phyloP scores from a whole-genome alignment of 768 basidiomycete species.

The Symmetrospora coprosmae region DNA sequence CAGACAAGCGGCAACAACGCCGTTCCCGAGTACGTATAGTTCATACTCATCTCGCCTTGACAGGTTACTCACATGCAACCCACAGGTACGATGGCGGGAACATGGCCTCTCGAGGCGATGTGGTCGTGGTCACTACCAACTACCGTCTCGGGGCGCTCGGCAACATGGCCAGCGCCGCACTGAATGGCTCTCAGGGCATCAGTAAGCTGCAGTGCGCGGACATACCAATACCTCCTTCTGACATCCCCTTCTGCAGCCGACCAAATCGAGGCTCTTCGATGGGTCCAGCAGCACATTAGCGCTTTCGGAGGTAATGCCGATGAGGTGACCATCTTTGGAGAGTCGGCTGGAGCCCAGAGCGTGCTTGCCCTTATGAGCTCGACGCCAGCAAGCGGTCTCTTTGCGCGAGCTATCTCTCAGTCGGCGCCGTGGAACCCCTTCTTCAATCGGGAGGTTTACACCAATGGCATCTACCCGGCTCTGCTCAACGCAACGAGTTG shows the following conservation, averaged over 20 bases:
- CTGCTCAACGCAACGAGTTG: slow-evolving; percentile 8
- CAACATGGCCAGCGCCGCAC: slow-evolving; percentile 11
- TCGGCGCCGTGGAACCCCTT: slow-evolving; percentile 22
- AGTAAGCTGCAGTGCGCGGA: slow-evolving; percentile 1
- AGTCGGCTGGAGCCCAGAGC: slow-evolving; percentile 44
- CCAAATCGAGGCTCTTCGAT: slow-evolving; percentile 26
- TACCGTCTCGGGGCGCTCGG: slow-evolving; percentile 23
- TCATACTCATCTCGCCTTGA: too few species aligned
- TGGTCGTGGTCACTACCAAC: slow-evolving; percentile 30
- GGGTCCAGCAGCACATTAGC: slow-evolving; percentile 35
- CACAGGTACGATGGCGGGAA: slow-evolving; percentile 23
- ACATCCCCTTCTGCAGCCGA: not conserved
- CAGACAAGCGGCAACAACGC: not conserved
- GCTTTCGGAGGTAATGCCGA: slow-evolving; percentile 35
- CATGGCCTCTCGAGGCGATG: slow-evolving; percentile 21
- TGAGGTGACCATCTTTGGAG: slow-evolving; percentile 47
- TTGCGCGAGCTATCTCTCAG: slow-evolving; percentile 7
- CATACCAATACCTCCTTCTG: not conserved
- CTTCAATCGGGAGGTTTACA: not conserved
- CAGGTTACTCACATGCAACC: slow-evolving; percentile 23
- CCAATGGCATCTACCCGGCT: not conserved
- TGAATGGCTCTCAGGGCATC: slow-evolving; percentile 6
- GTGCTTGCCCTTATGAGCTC: slow-evolving; percentile 18
- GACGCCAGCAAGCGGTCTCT: slow-evolving; percentile 17
- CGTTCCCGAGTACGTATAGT: not conserved